Conservation (phyloP, 2,329 filamentous ascomycete species). For the Ramichloridium luteum region DNA sequence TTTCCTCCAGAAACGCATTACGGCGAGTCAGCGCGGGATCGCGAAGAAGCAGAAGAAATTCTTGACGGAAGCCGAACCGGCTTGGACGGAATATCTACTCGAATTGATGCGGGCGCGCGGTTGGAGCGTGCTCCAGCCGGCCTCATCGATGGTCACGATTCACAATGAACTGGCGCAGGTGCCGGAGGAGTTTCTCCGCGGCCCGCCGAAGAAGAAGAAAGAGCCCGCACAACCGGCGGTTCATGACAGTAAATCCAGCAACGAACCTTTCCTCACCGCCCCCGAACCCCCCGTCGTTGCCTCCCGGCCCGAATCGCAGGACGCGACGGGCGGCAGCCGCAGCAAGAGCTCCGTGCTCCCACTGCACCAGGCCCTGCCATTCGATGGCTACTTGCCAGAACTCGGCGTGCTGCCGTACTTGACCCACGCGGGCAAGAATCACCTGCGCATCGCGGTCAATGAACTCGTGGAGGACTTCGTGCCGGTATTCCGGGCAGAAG, state of each 20-base stretch:
- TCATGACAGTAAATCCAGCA: constrained; percentile 1
- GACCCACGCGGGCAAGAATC: constrained; percentile 48
- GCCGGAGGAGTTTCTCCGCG: constrained; percentile 51
- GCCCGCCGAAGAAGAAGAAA: constrained; percentile 2
- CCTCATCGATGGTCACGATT: constrained; percentile 50
- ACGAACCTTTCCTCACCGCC: constrained; percentile 28
- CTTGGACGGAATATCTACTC: constrained; percentile 68
- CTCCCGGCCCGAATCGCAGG: constrained; percentile 33
- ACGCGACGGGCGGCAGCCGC: constrained; percentile 39
- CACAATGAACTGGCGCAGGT: constrained; percentile 62
- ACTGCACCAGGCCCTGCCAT: constrained; percentile 36
- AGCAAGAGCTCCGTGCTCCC: too few relatives aligned
- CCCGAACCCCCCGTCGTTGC: constrained; percentile 11
- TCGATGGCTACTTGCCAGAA: constrained; percentile 36
- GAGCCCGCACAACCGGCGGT: constrained; percentile 6
- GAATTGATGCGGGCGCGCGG: constrained; percentile 64
- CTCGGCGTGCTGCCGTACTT: constrained; percentile 46
- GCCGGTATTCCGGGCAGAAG: constrained; percentile 45
- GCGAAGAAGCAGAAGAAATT: constrained; percentile 34
- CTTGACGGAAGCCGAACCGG: constrained; percentile 56
- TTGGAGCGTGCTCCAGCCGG: constrained; percentile 71
- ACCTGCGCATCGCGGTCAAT: constrained; percentile 21
- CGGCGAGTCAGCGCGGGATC: constrained; percentile 16
- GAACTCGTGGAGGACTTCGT: constrained; percentile 42
- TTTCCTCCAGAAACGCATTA: constrained; percentile 52